These are phyloP conservation scores for Coemansia sp. DNA, from an alignment of 192 early-diverging fungal species.

Conservation along the genomic window DNA sequence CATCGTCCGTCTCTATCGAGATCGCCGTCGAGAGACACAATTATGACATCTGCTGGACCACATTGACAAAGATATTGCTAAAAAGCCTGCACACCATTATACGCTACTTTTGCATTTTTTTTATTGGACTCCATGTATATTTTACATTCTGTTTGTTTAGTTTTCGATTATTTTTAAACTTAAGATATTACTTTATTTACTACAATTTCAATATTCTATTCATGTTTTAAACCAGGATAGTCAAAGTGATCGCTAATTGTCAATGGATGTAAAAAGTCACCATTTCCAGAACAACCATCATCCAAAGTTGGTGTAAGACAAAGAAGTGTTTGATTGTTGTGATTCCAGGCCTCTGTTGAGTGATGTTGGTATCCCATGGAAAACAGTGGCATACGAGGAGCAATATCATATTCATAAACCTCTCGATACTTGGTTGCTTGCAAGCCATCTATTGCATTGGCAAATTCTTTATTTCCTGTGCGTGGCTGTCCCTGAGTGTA, in stretches of 20 bases:
- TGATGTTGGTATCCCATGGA: conserved; percentile 38
- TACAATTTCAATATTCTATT: conserved; percentile 10
- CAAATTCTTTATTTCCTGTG: conserved; percentile 43
- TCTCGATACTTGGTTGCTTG: conserved; percentile 26
- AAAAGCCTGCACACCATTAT: conserved; percentile 3
- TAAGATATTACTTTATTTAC: conserved; percentile 5
- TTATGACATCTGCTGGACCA: conserved; percentile 8
- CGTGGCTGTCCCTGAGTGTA: conserved; percentile 51
- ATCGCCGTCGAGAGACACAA: conserved; percentile 33
- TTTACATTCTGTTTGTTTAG: background rate
- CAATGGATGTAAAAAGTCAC: conserved; percentile 10
- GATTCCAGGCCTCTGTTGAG: conserved; percentile 38
- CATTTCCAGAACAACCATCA: conserved; percentile 21
- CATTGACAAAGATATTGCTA: background rate
- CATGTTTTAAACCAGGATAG: conserved; percentile 37
- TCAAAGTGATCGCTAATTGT: conserved; percentile 21
- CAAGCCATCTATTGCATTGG: conserved; percentile 24
- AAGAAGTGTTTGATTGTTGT: conserved; percentile 21
- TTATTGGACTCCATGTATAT: conserved; percentile 8
- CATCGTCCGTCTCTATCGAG: conserved; percentile 35
- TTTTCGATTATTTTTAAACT: background rate
- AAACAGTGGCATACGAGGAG: conserved; percentile 25
- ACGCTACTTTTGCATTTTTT: conserved; percentile 9
- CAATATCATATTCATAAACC: conserved; percentile 44
- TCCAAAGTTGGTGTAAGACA: conserved; percentile 16